Percentiles rank a stretch among this genome's conserved stretches.
Conservation (phyloP, 2,329 filamentous ascomycete species). For the Xylaria sp. region DNA sequence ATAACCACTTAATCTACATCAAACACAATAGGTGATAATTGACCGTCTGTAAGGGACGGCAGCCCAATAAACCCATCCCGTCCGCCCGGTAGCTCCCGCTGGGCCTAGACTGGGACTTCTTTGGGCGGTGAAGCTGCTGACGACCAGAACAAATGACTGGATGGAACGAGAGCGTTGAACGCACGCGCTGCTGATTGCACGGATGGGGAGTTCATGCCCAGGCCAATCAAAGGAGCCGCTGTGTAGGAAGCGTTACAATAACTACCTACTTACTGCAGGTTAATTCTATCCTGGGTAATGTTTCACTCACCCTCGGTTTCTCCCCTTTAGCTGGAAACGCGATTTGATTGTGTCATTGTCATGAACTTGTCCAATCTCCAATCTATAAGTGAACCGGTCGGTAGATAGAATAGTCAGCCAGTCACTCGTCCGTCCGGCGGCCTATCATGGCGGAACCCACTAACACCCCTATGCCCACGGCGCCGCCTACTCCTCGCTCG, state of each 20-base stretch:
- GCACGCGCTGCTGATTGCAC: constrained; percentile 16
- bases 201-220: neutral
- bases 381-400: neutral
- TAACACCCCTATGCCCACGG: constrained; percentile 58
- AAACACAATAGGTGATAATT: neutral
- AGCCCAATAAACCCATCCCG: constrained; percentile 7
- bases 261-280: neutral
- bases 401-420: neutral
- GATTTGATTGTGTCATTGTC: neutral
- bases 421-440: neutral
- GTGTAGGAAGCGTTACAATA: constrained; percentile 2
- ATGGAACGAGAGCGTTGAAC: constrained; percentile 2
- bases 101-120: constrained; percentile 4
- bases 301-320: constrained; percentile 5
- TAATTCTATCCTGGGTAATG: neutral
- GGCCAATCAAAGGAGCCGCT: constrained; percentile 24
- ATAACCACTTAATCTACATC: neutral
- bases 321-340: neutral
- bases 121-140: constrained; percentile 23
- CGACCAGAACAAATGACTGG: constrained; percentile 11
- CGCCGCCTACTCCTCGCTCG: constrained; percentile 57
- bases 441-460: constrained; percentile 58
- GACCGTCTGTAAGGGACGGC: neutral
- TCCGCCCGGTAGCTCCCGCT: constrained; percentile 2
- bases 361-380: neutral